These are phyloP conservation scores for Solanum lignicaule DNA, from an alignment of 257 asterid species.

Conservation along the genomic window DNA sequence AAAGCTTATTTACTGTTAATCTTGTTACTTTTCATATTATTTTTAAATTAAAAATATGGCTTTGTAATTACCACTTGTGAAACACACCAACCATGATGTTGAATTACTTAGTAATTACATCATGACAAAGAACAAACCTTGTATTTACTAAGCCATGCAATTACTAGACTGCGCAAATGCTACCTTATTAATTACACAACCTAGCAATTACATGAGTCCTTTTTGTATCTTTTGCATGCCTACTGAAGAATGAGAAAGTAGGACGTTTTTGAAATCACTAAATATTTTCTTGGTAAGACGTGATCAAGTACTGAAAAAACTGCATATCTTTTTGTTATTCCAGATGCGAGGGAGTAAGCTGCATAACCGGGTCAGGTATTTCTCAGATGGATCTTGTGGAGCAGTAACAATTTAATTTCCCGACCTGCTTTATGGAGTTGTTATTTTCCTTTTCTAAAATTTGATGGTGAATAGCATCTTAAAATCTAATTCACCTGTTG, in stretches of 20 bases:
- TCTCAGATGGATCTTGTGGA: background rate
- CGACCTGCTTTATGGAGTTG: background rate
- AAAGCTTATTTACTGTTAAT: background rate
- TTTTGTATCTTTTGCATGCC: background rate
- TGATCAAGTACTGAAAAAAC: background rate
- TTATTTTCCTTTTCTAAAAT: background rate
- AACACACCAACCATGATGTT: background rate
- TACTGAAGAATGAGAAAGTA: background rate
- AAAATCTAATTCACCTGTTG: background rate
- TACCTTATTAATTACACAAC: background rate
- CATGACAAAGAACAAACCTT: background rate
- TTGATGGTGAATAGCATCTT: background rate
- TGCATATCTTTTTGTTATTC: conserved; percentile 16
- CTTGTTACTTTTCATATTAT: background rate
- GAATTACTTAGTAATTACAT: background rate
- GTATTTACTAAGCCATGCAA: background rate
- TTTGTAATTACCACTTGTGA: background rate
- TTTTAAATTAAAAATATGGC: background rate
- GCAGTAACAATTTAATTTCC: background rate
- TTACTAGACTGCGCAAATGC: background rate
- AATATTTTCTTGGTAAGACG: background rate
- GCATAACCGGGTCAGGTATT: conserved; percentile 91
- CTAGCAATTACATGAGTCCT: background rate
- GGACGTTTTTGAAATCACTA: background rate
- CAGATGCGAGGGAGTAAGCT: conserved; percentile 97